phyloP scores from a whole-genome alignment of 345 rosid species.

The Leavenworthia alabamica region DNA sequence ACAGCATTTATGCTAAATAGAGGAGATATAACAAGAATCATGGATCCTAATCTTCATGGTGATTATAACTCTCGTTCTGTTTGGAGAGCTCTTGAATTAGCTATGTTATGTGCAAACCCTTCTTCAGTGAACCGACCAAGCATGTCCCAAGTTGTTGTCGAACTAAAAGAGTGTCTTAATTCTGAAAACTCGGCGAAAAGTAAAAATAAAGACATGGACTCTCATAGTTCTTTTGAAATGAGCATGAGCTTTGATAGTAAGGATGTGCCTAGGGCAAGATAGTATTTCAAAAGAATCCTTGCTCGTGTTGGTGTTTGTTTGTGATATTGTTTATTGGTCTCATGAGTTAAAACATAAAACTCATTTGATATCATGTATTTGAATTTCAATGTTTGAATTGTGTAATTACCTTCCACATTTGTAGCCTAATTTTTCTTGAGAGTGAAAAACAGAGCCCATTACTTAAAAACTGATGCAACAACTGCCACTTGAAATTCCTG shows the following conservation, averaged over 20 bases:
- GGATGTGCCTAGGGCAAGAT: not conserved
- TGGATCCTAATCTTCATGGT: slow-evolving; percentile 40
- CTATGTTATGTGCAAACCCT: slow-evolving; percentile 34
- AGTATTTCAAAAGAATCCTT: not conserved
- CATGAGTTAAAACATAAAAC: no score
- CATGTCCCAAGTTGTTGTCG: slow-evolving; percentile 33
- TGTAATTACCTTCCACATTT: no score
- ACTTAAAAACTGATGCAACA: no score
- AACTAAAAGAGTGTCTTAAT: slow-evolving; percentile 28
- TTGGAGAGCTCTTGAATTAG: slow-evolving; percentile 41
- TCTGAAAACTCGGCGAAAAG: not conserved
- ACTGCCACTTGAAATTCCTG: no score
- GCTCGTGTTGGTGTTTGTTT: not conserved
- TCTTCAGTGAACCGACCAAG: slow-evolving; percentile 29
- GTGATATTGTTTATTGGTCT: no score
- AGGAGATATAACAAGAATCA: slow-evolving; percentile 35
- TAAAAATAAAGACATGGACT: not conserved
- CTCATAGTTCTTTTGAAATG: not conserved
- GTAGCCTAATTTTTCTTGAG: no score
- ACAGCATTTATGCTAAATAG: slow-evolving; percentile 11
- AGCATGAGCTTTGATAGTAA: slow-evolving; percentile 10
- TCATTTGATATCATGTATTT: not conserved
- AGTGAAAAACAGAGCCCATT: no score
- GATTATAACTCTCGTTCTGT: slow-evolving; percentile 29
- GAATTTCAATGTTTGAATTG: no score